Evolutionary conservation across 495 filamentous ascomycete genomes (phyloP), one percentile per base, ranked within the genome.

Genomic region (Elasticomyces elasticus): DNA sequence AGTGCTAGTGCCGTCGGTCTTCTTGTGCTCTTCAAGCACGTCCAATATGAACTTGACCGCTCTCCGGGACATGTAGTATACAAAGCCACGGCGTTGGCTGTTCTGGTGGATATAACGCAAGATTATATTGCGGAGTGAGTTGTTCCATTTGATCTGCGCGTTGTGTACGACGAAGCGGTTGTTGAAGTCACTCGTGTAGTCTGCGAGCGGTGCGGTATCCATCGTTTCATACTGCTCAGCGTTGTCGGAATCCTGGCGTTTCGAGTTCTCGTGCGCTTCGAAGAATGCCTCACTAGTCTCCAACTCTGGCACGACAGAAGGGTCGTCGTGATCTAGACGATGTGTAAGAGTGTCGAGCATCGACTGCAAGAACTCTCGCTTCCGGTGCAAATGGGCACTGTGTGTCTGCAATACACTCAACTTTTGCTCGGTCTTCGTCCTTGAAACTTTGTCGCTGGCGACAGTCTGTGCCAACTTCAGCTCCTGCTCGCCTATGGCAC

Each of bases 131-230:
- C 92, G 80, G 20, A 97, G 73, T 1, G 89, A 81, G 64, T 98
- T 97, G 69, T 94, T 97, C 92, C 92, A 98, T 67, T 98, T 98
- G 27, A 97, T 72, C 62, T 98, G 92, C 62, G 89, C 79, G 64
- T 97, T 98, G 73, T 98, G 92, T 23, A 97, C 83, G 60, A 97
- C 89, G 71, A 98, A 98, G 19, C 94, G 84, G 63, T 98, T 98
- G 68, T 94, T 94, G 78, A 96, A 98, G 67, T 96, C 89, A 66
- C 82, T 94, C 5, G 80, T 78, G 61, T 86, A 85, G 49, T 91
- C 86, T 19, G 81, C 77, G 7, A 74, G 67, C 1, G 76, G 74
- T n/a, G 72, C 69, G 9, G 71, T 66, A 41, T 75, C 71, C 50
- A 75, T 63, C 17, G 63, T 71, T n/a, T 60, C 66, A 9, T 44